Conservation (phyloP, 139 green algal genomes). For the Micractinium sp. region DNA sequence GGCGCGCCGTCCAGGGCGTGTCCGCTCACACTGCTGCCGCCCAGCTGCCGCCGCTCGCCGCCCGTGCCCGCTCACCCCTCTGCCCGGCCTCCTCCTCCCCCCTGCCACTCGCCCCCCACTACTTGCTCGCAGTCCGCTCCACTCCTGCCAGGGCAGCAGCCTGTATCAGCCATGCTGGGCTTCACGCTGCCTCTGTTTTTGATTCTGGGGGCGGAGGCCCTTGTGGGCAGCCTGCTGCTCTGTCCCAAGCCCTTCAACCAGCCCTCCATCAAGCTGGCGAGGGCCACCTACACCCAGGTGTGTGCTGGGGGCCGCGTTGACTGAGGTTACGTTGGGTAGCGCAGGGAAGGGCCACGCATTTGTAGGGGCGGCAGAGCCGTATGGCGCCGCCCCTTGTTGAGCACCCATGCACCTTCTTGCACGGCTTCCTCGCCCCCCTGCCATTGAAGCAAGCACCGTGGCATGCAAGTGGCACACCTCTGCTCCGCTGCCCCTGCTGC, state of each 20-base stretch:
- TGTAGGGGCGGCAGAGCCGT: too few relatives aligned
- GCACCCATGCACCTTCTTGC: too few relatives aligned
- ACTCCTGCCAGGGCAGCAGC: not conserved
- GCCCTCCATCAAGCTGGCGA: constrained; percentile 1
- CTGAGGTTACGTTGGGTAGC: too few relatives aligned
- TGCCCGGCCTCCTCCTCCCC: not conserved
- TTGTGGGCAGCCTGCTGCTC: constrained; percentile 13
- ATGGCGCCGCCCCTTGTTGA: too few relatives aligned
- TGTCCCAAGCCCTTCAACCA: constrained; percentile 13
- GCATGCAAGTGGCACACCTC: too few relatives aligned
- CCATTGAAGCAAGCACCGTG: not conserved
- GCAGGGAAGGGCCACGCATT: too few relatives aligned
- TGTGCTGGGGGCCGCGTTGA: too few relatives aligned
- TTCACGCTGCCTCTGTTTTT: constrained; percentile 27
- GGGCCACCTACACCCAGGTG: constrained; percentile 8
- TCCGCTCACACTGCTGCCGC: not conserved
- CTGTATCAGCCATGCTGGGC: not conserved
- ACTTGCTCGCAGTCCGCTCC: not conserved
- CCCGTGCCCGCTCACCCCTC: not conserved
- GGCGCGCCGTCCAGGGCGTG: not conserved
- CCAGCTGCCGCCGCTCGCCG: not conserved
- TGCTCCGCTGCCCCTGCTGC: too few relatives aligned
- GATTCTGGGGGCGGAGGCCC: not conserved
- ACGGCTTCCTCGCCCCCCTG: not conserved
- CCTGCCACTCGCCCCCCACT: not conserved